A percentile compares a stretch with the other conserved stretches of the same genome.
Evolutionary conservation across 192 early-diverging fungal species (phyloP).

Genomic region (Umbelopsis isabellina): DNA sequence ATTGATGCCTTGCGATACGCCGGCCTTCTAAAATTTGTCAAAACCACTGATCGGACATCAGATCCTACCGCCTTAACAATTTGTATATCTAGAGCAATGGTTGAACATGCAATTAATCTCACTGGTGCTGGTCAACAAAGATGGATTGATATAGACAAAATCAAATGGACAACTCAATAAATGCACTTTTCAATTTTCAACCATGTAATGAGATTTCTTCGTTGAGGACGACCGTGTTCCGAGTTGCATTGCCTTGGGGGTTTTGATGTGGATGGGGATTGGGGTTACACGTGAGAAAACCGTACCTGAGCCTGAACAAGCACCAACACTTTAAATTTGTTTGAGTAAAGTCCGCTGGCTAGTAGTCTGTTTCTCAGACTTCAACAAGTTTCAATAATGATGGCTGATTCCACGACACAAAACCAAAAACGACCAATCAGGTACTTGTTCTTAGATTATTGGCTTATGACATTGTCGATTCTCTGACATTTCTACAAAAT

Average conservation of each 20-base stretch:
- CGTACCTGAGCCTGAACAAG: background rate
- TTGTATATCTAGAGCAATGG: constrained; percentile 1
- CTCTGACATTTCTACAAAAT: constrained; percentile 4
- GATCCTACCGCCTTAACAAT: background rate
- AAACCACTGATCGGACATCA: background rate
- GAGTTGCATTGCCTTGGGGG: no score
- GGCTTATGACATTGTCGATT: background rate
- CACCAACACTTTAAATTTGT: constrained; percentile 1
- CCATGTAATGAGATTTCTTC: no score
- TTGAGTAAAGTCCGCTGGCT: background rate
- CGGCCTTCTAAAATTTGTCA: background rate
- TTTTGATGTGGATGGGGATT: background rate
- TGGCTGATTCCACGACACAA: background rate
- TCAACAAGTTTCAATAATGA: background rate
- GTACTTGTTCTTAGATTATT: background rate
- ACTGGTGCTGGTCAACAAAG: background rate
- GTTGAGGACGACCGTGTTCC: no score
- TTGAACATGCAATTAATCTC: constrained; percentile 4
- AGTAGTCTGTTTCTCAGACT: background rate
- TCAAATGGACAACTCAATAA: no score
- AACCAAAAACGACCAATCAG: constrained; percentile 15
- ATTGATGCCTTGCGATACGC: constrained; percentile 2
- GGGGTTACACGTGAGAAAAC: constrained; percentile 15
- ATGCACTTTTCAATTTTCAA: no score
- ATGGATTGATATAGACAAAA: no score